These are phyloP conservation scores for Xylaria digitata DNA, from an alignment of 2,329 filamentous ascomycete genomes.

Conservation along the genomic window DNA sequence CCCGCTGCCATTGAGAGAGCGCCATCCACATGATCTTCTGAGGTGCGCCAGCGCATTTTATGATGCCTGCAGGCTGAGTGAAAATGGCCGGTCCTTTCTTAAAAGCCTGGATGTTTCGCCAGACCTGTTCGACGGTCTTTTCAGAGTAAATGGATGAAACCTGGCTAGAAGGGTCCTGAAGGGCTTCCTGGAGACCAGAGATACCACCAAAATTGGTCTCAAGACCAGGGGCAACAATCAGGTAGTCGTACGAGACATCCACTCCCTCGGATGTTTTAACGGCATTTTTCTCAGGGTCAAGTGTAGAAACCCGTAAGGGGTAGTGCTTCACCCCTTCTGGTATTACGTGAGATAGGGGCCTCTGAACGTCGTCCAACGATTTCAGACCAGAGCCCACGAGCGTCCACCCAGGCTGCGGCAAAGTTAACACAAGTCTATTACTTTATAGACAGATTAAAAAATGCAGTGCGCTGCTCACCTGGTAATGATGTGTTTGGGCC, in stretches of 20 bases:
- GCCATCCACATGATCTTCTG: constrained; percentile 57
- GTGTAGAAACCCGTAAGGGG: constrained; percentile 49
- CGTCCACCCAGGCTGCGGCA: constrained; percentile 52
- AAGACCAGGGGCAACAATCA: constrained; percentile 53
- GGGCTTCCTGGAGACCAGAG: constrained; percentile 51
- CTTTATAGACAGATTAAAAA: background rate
- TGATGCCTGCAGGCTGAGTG: constrained; percentile 54
- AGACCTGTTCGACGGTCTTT: constrained; percentile 52
- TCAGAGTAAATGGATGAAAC: constrained; percentile 55
- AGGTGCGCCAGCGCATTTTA: constrained; percentile 55
- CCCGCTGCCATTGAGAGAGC: constrained; percentile 53
- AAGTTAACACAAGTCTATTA: constrained; percentile 25
- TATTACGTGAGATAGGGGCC: constrained; percentile 48
- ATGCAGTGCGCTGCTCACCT: constrained; percentile 36
- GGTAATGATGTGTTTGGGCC: constrained; percentile 52
- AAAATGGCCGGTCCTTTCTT: constrained; percentile 54
- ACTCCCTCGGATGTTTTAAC: constrained; percentile 52
- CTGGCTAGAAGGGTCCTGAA: constrained; percentile 49
- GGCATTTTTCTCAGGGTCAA: constrained; percentile 53
- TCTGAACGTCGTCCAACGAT: constrained; percentile 45
- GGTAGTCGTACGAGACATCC: constrained; percentile 53
- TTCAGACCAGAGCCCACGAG: constrained; percentile 53
- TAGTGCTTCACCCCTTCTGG: constrained; percentile 52
- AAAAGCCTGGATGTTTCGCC: constrained; percentile 51
- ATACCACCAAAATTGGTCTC: constrained; percentile 52